Conservation (phyloP, 352 stramenopile species). For the Phytopythium sindhum region DNA sequence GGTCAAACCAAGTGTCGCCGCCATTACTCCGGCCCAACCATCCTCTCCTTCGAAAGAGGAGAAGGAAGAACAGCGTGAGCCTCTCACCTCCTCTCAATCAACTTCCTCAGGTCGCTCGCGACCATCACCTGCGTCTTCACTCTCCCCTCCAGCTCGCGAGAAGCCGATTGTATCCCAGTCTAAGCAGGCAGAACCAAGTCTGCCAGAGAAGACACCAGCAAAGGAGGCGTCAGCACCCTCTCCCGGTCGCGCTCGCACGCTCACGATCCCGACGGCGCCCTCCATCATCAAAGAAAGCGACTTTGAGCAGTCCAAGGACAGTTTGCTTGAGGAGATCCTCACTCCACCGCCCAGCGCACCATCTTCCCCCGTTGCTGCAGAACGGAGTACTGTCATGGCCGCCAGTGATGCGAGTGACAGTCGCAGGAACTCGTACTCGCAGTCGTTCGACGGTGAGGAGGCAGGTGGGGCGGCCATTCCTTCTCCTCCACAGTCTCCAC, state of each 20-base stretch:
- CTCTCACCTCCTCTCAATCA: conserved; percentile 2
- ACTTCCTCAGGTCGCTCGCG: background rate
- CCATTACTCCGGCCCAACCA: conserved; percentile 5
- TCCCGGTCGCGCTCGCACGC: conserved; percentile 30
- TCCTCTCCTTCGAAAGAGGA: conserved; percentile 1
- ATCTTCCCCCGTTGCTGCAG: conserved; percentile 8
- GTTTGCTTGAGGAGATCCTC: conserved; percentile 58
- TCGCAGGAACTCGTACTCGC: background rate
- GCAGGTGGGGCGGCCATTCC: background rate
- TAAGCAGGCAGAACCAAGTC: background rate
- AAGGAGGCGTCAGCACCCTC: conserved; percentile 13
- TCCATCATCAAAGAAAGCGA: conserved; percentile 46
- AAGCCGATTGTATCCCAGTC: background rate
- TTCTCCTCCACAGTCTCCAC: conserved; percentile 11
- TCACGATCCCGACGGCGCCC: conserved; percentile 36
- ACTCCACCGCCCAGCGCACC: conserved; percentile 17
- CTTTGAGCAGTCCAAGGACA: conserved; percentile 72
- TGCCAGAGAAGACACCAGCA: background rate
- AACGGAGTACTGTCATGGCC: background rate
- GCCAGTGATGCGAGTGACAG: background rate
- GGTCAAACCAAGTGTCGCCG: conserved; percentile 4
- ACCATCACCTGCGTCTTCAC: conserved; percentile 3
- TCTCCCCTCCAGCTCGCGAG: conserved; percentile 11
- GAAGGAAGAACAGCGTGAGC: conserved; percentile 6
- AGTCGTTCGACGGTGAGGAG: conserved; percentile 39